These are phyloP conservation scores for Linnemannia hyalina DNA, from an alignment of 192 early-diverging fungal species.

Conservation along the genomic window DNA sequence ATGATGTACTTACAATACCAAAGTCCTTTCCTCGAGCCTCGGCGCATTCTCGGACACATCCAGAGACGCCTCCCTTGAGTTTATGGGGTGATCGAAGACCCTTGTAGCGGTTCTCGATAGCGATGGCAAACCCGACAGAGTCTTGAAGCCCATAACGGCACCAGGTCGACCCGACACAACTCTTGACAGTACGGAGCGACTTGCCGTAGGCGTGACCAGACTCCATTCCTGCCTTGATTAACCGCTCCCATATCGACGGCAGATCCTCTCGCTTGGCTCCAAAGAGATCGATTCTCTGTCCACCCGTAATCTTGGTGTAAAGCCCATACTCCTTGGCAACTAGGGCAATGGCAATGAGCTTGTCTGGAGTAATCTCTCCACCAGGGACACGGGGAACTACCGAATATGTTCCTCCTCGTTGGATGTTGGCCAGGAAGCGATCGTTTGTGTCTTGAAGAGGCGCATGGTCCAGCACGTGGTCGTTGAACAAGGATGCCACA, in stretches of 20 bases:
- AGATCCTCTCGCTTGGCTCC: constrained; percentile 76
- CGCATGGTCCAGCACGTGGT: constrained; percentile 68
- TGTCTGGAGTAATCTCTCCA: constrained; percentile 79
- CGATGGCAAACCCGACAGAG: constrained; percentile 77
- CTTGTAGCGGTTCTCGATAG: constrained; percentile 75
- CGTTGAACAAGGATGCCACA: constrained; percentile 73
- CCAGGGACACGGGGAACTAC: constrained; percentile 75
- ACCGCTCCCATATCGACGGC: constrained; percentile 75
- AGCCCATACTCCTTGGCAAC: constrained; percentile 74
- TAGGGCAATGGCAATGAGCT: constrained; percentile 68
- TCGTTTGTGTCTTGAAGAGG: constrained; percentile 79
- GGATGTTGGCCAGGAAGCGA: constrained; percentile 77
- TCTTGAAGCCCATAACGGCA: constrained; percentile 77
- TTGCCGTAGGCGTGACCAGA: constrained; percentile 80
- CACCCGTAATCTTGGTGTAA: constrained; percentile 80
- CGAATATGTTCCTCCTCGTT: constrained; percentile 75
- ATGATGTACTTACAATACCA: constrained; percentile 44
- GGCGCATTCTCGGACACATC: constrained; percentile 75
- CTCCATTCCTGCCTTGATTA: constrained; percentile 74
- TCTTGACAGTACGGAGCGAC: constrained; percentile 76
- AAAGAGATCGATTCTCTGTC: constrained; percentile 78
- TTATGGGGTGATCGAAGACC: constrained; percentile 78
- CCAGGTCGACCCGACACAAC: constrained; percentile 76
- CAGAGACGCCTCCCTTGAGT: constrained; percentile 76
- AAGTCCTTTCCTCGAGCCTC: constrained; percentile 63